Percentiles rank a stretch among this genome's conserved stretches.
Evolutionary conservation across 306 rosid genomes (phyloP).

Genomic region (Lathyrus aphaca): DNA sequence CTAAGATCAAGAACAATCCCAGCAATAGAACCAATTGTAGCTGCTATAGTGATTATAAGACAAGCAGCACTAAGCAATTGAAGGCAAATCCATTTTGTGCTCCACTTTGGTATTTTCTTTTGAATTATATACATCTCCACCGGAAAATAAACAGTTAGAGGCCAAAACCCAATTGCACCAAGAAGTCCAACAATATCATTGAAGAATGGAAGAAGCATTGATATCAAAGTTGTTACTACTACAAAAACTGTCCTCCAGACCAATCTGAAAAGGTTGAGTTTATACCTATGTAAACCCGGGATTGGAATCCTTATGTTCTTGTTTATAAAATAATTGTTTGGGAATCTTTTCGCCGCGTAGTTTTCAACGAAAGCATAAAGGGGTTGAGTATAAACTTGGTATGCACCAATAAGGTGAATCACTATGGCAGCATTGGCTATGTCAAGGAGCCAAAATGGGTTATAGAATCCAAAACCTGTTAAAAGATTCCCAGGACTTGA

Average conservation of each 20-base stretch:
- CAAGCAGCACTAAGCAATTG: constrained; percentile 63
- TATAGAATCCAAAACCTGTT: constrained; percentile 74
- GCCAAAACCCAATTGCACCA: constrained; percentile 89
- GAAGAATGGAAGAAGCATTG: constrained; percentile 80
- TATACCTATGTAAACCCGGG: constrained; percentile 39
- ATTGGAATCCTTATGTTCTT: constrained; percentile 46
- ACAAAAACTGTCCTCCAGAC: constrained; percentile 74
- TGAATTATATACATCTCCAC: constrained; percentile 80
- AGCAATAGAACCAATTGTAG: constrained; percentile 74
- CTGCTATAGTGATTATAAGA: constrained; percentile 59
- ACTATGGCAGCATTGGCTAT: constrained; percentile 82
- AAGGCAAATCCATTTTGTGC: constrained; percentile 68
- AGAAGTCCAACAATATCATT: constrained; percentile 72
- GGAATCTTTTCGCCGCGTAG: constrained; percentile 39
- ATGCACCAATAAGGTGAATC: constrained; percentile 82
- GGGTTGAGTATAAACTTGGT: constrained; percentile 81
- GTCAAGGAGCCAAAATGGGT: constrained; percentile 82
- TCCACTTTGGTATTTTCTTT: constrained; percentile 68
- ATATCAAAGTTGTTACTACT: constrained; percentile 50
- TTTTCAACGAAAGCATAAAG: constrained; percentile 70
- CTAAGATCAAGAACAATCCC: constrained; percentile 58
- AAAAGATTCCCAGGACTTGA: constrained; percentile 74
- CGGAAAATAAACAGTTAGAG: constrained; percentile 72
- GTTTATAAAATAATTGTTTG: constrained; percentile 53
- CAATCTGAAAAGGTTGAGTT: constrained; percentile 62